Percentiles rank a stretch among this genome's conserved stretches.
Conservation (phyloP, 106 monocot genomes). For the Gastrodia elata region DNA sequence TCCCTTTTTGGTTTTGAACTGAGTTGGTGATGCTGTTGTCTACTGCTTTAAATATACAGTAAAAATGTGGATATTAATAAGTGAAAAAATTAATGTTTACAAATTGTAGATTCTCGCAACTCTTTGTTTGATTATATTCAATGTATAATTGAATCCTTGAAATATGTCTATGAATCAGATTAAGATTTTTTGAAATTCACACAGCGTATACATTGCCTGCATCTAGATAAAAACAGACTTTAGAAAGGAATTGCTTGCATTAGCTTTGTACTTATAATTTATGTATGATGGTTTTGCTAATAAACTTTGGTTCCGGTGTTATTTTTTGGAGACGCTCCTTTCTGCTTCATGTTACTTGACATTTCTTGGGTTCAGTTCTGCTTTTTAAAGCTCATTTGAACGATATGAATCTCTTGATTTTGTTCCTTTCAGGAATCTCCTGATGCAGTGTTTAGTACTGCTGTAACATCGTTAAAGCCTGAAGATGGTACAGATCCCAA, state of each 20-base stretch:
- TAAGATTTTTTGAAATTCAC: no score
- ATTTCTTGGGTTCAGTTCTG: not conserved
- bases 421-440: conserved; percentile 51
- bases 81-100: no score
- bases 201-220: no score
- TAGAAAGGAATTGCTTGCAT: not conserved
- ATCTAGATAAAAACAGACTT: no score
- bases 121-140: no score
- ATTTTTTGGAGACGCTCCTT: not conserved
- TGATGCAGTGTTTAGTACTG: conserved; percentile 98
- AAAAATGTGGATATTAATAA: no score
- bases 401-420: conserved; percentile 4
- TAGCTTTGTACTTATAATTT: not conserved
- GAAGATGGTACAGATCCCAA: conserved; percentile 76
- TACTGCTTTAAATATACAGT: no score
- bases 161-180: no score
- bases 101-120: no score
- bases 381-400: not conserved
- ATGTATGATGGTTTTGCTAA: not conserved
- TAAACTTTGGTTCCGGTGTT: not conserved
- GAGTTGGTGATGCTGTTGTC: no score
- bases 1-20: no score
- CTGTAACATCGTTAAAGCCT: conserved; percentile 86
- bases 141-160: no score
- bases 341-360: not conserved